Evolutionary conservation across 495 filamentous ascomycete species (phyloP), one percentile per base, ranked within the genome.

Genomic region (Margaritispora aquatica): DNA sequence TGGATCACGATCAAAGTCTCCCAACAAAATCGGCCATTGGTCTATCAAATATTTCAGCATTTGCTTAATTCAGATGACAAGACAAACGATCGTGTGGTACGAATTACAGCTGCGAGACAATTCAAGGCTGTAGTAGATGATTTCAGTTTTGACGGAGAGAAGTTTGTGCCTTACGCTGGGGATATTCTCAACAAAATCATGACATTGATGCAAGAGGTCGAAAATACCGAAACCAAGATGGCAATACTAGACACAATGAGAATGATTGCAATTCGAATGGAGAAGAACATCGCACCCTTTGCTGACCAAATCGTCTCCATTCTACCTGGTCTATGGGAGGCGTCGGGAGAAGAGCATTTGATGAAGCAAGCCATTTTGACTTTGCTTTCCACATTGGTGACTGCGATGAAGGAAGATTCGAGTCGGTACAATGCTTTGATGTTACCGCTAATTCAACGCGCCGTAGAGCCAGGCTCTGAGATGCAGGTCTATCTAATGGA

Each of bases 351-450:
- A 44, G 86, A 94, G 68, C 85, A 92, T 71, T 77, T 92, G 50
- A 87, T 97, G 81, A 97, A 97, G 72, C 90, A 96, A 71, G 84
- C 88, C 0, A 89, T 97, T 47, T 77, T 97, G n/a, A 86, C 84
- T 2, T 84, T 96, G 31, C 80, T 96, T 22, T 78, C 87, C 0
- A 84, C 89, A 4, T 74, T 98, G 27, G 86, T 95, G 19, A 78
- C 81, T 48, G 85, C 93, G 0, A 87, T 97, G 80, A 87, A 86
- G 63, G 77, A 80, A 23, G 80, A 90, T 11, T 91, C 87, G 11
- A 76, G 77, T 41, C 78, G 81, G 29, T 94, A 91, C 55, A 88
- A 95, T 58, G 60, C 71, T 21, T 73, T 88, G 60, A 86, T 95
- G 51, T 72, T 96, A 29, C 91, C 91, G 0, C 76, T 96, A 26